Conservation (phyloP, 192 early-diverging fungal genomes). For the Rhizophagus sp. region DNA sequence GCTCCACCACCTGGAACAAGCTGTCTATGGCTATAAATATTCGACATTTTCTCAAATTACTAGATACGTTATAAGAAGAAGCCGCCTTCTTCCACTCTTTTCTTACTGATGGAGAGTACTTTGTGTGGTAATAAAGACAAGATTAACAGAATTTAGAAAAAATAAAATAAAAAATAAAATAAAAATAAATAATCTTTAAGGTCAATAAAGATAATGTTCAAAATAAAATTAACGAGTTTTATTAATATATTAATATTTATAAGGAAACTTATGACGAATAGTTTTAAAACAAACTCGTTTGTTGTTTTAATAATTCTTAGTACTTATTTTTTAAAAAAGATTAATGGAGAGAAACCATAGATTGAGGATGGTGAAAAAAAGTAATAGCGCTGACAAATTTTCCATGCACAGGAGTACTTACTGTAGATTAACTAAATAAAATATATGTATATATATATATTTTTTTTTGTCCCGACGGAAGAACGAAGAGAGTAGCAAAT, state of each 20-base stretch:
- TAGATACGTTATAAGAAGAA: not conserved
- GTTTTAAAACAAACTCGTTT: not conserved
- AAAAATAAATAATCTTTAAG: not conserved
- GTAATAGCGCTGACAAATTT: too few relatives aligned
- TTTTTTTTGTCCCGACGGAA: not conserved
- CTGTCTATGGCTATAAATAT: slow-evolving; percentile 79
- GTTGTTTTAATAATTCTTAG: not conserved
- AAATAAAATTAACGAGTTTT: not conserved
- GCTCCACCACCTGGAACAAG: slow-evolving; percentile 63
- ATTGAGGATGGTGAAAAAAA: not conserved
- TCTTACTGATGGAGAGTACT: not conserved
- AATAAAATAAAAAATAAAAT: not conserved
- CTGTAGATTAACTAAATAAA: not conserved
- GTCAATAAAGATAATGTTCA: too few relatives aligned
- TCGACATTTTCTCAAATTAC: slow-evolving; percentile 49
- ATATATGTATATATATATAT: too few relatives aligned
- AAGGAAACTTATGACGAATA: not conserved
- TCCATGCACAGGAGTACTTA: not conserved
- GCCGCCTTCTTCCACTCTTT: too few relatives aligned
- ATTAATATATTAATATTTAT: not conserved
- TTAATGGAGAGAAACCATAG: not conserved
- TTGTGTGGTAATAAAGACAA: too few relatives aligned
- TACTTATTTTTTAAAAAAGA: not conserved
- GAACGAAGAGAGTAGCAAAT: not conserved
- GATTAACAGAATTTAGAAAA: not conserved